Base-by-base conservation (phyloP, 2,329 filamentous ascomycete species). In the Fusarium denticulatum region DNA sequence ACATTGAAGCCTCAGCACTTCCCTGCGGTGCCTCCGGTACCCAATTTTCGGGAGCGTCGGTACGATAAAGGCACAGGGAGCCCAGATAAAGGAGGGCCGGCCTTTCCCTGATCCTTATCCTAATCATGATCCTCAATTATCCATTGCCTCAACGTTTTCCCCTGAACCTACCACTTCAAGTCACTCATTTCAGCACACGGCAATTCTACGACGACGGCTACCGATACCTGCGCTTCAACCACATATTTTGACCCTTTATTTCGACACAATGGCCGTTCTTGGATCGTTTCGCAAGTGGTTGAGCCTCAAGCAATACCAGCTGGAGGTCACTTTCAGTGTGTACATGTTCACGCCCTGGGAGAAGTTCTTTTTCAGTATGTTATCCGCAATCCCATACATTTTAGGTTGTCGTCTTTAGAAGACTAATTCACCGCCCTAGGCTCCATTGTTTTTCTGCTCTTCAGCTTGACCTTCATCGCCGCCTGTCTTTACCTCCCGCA, bases 321-420 rank as follows among this genome's bases (percentile, higher is more conserved):
- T 98, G 82, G 96, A 99, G 86, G 96, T 98, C 82, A 98, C 96
- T 18, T 96, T 97, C 84, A 93, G 93, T 69, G 89, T 98, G 32
- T 98, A 99, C 88, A 98, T 99, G 93, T 92, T 98, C 78, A 98
- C 95, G 42, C 93, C 95, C 3, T 95, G 93, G 59, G 96, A 99
- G 87, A 97, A 97, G 83, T 96, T 97, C 84, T 92, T 97, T 78
- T 97, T 98, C 85, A 98, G 96, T 98, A 89, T 65, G 94, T 83
- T 11, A 18, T 26, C 16, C 46, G 30, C 56, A 47, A 37, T 28
- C n/a, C 47, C 37, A 39, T 42, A 16, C 13, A 5, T 16, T n/a
- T 43, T 7, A 36, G 20, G 39, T 45, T 65, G 30, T 36, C 15
- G 24, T 22, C 34, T n/a, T 18, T n/a, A n/a, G 32, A 52, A 46